A percentile compares a stretch with the other conserved stretches of the same genome.
Evolutionary conservation across 2,329 filamentous ascomycete genomes (phyloP).

Genomic region (Aspergillus novoparasiticus): DNA sequence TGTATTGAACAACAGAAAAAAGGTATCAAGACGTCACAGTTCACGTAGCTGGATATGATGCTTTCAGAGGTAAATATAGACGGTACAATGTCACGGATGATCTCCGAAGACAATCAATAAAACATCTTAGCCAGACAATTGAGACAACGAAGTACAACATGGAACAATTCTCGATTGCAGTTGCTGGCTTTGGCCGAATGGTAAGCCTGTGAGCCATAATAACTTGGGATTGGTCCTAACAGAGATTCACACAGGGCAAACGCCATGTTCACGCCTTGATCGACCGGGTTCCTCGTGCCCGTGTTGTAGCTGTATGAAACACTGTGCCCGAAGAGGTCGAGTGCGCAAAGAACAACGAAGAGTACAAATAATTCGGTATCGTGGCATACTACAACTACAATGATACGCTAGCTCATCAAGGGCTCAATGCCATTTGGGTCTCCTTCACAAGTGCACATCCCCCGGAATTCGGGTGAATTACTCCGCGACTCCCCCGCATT

Average conservation of each 20-base stretch:
- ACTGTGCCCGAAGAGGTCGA: slow-evolving; percentile 36
- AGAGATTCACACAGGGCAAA: slow-evolving; percentile 5
- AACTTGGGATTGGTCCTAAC: not conserved
- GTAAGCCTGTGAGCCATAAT: not conserved
- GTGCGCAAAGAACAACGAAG: slow-evolving; percentile 50
- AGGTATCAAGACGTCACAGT: not conserved
- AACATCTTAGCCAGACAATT: not conserved
- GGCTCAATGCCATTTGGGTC: slow-evolving; percentile 53
- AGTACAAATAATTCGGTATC: slow-evolving; percentile 44
- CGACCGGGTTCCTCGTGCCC: slow-evolving; percentile 6
- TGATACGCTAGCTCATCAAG: slow-evolving; percentile 52
- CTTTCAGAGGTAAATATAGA: not conserved
- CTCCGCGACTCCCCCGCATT: not conserved
- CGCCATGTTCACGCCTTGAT: slow-evolving; percentile 15
- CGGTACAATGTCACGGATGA: not conserved
- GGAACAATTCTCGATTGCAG: not conserved
- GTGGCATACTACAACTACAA: slow-evolving; percentile 52
- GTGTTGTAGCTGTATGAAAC: slow-evolving; percentile 14
- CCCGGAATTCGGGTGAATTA: not conserved
- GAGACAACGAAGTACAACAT: not conserved
- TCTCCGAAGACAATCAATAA: not conserved
- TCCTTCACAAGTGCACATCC: slow-evolving; percentile 12
- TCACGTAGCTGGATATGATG: not conserved
- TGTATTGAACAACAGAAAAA: not conserved
- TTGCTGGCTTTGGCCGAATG: not conserved